Evolutionary conservation across 2,329 filamentous ascomycete species (phyloP), one percentile per base, ranked within the genome.

Genomic region (Fusarium nurragi): DNA sequence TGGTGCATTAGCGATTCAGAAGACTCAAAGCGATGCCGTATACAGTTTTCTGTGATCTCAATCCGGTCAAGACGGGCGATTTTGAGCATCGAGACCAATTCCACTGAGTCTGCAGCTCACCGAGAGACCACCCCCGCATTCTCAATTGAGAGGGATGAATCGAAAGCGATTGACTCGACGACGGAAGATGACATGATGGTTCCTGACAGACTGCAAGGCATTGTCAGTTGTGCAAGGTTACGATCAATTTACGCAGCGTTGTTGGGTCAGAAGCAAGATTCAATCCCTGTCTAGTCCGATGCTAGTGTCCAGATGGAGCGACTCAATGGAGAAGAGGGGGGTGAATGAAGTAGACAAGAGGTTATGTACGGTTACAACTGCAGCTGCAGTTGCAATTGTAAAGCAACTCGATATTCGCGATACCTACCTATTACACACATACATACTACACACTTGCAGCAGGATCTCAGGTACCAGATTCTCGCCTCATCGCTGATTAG

Each of bases 211-310:
- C 45, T 67, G 54, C 61, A 49, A 52, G 34, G 64, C 64, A 66
- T 64, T 45, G 32, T 40, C 51, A 45, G 36, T 55, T 65, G 64
- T 65, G 54, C 64, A 65, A 67, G 54, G 59, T 67, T 49, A 61
- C 60, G 48, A 60, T 67, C 49, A 59, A 55, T 60, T 44, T 51
- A 56, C 51, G 49, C 39, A 56, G 54, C 50, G 58, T 61, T 60
- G 49, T 60, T 67, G 64, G 64, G 64, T 57, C 65, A 66, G 60
- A 51, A 67, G 64, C 60, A 65, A 67, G 64, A 67, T 67, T 64
- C 46, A 60, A 65, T 54, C 64, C 64, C 49, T 67, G 59, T 60
- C 51, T 67, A 67, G 64, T 47, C 48, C 59, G 64, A 67, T 67
- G 60, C 64, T 67, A 67, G 64, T 67, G 60, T 61, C 54, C 54